Evolutionary conservation across 352 stramenopile species (phyloP).

Genomic region (Globisporangium polare): DNA sequence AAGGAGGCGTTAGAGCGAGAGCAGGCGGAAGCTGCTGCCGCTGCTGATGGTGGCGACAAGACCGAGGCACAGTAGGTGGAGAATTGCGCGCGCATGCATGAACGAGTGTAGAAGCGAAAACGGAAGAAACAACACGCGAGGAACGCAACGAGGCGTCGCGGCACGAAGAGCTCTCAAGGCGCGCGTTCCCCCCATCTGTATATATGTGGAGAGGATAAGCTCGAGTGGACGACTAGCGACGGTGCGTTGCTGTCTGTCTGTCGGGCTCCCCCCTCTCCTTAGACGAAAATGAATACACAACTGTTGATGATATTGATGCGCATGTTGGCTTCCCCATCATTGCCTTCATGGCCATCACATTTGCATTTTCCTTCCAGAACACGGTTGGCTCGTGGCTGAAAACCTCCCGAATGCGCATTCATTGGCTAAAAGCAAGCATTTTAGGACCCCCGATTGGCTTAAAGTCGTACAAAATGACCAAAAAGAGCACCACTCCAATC

Average conservation of each 20-base stretch:
- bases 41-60: constrained; percentile 24
- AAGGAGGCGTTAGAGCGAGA: constrained; percentile 79
- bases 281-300: constrained; percentile 1
- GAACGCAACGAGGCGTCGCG: constrained; percentile 13
- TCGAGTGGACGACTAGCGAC: not conserved
- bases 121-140: not conserved
- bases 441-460: not conserved
- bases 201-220: not conserved
- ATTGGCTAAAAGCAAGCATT: not conserved
- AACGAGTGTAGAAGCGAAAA: not conserved
- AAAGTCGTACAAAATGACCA: not conserved
- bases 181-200: not conserved
- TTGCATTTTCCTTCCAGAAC: constrained; percentile 11
- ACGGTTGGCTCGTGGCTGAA: constrained; percentile 1
- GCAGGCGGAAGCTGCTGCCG: constrained; percentile 14
- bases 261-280: not conserved
- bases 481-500: not conserved
- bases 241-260: not conserved
- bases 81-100: not conserved
- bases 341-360: not conserved
- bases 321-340: not conserved
- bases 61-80: constrained; percentile 1
- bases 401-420: not conserved
- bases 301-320: not conserved
- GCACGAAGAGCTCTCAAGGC: not conserved